A percentile compares a stretch with the other conserved stretches of the same genome.
Evolutionary conservation across 2,329 filamentous ascomycete species (phyloP).

Genomic region (Botrytis sinoallii): DNA sequence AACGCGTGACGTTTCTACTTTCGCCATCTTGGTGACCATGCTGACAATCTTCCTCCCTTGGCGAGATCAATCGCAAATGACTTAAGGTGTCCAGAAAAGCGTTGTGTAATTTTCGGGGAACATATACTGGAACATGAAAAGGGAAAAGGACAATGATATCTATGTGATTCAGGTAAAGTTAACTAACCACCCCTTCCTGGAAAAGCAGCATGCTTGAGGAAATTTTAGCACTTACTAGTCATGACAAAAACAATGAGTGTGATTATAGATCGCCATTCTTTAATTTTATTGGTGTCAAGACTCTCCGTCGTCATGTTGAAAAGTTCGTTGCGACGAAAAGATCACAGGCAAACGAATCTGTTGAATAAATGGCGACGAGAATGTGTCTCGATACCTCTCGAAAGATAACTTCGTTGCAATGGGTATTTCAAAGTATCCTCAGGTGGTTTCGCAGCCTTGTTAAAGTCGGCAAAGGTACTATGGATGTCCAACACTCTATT

Average conservation of each 20-base stretch:
- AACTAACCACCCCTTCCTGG: slow-evolving; percentile 16
- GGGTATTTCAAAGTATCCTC: not conserved
- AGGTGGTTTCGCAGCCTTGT: not conserved
- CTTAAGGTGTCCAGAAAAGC: slow-evolving; percentile 45
- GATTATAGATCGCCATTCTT: slow-evolving; percentile 65
- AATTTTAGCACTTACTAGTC: slow-evolving; percentile 56
- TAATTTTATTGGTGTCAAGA: slow-evolving; percentile 55
- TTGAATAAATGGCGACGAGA: not conserved
- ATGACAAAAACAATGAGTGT: slow-evolving; percentile 67
- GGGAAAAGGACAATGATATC: slow-evolving; percentile 69
- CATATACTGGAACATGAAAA: slow-evolving; percentile 59
- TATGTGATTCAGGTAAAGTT: slow-evolving; percentile 36
- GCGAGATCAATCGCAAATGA: slow-evolving; percentile 51
- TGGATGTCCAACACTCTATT: not conserved
- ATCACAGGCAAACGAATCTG: not conserved
- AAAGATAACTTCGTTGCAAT: not conserved
- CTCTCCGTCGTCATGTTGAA: slow-evolving; percentile 4
- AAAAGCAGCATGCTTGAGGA: not conserved
- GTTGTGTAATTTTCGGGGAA: slow-evolving; percentile 52
- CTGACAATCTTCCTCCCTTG: slow-evolving; percentile 36
- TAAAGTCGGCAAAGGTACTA: not conserved
- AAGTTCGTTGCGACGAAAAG: not conserved
- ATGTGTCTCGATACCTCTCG: not conserved
- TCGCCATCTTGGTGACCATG: slow-evolving; percentile 28
- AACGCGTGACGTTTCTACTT: slow-evolving; percentile 40